Conservation (phyloP, 805 yeast species). For the Brettanomyces anomalus region DNA sequence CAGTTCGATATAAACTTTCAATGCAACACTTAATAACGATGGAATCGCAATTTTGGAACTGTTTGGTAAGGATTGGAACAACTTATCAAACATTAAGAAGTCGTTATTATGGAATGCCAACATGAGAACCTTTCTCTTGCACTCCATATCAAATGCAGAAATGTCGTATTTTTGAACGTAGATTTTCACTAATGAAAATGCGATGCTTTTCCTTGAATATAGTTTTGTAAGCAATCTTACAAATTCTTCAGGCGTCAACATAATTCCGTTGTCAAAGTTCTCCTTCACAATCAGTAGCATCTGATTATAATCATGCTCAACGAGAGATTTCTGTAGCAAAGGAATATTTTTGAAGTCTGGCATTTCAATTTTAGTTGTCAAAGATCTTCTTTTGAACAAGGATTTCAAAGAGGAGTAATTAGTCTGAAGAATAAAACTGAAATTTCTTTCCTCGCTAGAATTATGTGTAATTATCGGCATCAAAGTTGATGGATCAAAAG, state of each 20-base stretch:
- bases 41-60: conserved; percentile 9
- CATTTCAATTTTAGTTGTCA: not conserved
- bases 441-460: not conserved
- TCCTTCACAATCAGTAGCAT: conserved; percentile 2
- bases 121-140: conserved; percentile 12
- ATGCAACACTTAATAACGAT: conserved; percentile 13
- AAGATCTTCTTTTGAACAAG: conserved; percentile 1
- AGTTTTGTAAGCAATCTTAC: conserved; percentile 14
- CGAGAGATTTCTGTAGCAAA: not conserved
- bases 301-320: not conserved
- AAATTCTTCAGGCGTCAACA: conserved; percentile 17
- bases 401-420: not conserved
- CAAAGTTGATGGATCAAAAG: too few relatives aligned
- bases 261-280: conserved; percentile 3
- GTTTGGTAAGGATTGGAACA: conserved; percentile 13
- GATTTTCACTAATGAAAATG: conserved; percentile 12
- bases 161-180: conserved; percentile 13
- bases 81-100: conserved; percentile 14
- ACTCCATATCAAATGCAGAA: conserved; percentile 6
- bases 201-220: conserved; percentile 9
- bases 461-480: not conserved
- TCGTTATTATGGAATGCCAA: conserved; percentile 15
- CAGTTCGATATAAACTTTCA: conserved; percentile 17
- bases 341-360: not conserved
- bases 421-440: not conserved